Evolutionary conservation across 148 eudicot genomes (phyloP), one percentile per base, ranked within the genome.

Genomic region (Amaranthus cruentus): DNA sequence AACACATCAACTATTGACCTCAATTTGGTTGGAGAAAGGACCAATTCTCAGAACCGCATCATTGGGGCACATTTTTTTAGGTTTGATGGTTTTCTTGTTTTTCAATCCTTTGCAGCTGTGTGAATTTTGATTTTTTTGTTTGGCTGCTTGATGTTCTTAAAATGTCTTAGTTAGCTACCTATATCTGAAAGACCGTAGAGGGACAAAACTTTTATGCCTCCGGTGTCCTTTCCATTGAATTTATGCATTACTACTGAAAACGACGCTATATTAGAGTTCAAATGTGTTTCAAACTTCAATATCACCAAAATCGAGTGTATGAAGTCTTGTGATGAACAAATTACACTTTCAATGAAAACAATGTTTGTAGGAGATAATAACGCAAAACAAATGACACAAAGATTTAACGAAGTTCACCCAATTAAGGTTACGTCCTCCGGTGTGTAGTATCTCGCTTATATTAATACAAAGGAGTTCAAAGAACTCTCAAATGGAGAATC

Each of bases 61-160:
- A 61, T 94, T 65, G 98, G 98, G 78, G 98, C 98, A 67, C 98
- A 94, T 77, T 94, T 94, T 84, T 94, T 94, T 88, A 94, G 98
- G 98, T 94, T 66, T 65, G 69, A 68, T 70, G 28, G 69, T 66
- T 65, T 65, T 66, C 42, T 63, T 48, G 4, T 49, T 67, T 49
- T 46, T 18, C 15, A 9, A 18, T 48, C 38, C 62, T 52, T 28
- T 8, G 11, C 68, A 2, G 51, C 2, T 21, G 48, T 53, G 50
- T 50, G 53, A 60, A 57, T 13, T 12, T 50, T 21, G 7, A 43
- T 48, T 4, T 42, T 56, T 28, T 28, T 28, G 38, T 68, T 53
- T 28, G 38, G 68, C 55, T 9, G 47, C 51, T 51, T 7, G 15
- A 14, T 12, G 44, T 38, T 28, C 60, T 54, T 47, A 70, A 49